Evolutionary conservation across 345 rosid genomes (phyloP).

Genomic region (Psidium friedrichsthalianum): DNA sequence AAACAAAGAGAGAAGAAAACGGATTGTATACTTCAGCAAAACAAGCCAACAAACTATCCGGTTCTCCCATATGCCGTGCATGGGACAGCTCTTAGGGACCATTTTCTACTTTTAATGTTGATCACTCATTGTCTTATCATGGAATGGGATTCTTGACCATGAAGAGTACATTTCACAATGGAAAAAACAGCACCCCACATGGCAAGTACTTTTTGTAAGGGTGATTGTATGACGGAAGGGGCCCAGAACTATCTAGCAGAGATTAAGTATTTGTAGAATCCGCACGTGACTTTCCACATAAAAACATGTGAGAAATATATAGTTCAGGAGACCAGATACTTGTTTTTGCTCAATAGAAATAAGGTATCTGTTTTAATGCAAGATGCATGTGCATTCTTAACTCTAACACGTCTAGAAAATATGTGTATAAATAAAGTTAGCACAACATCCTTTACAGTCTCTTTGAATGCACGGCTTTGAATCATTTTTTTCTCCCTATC

Average conservation of each 20-base stretch:
- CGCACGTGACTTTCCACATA: not conserved
- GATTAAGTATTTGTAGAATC: not conserved
- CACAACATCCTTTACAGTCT: not conserved
- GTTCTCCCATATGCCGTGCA: not conserved
- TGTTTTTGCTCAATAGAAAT: not conserved
- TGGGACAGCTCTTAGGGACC: not conserved
- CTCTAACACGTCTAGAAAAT: not conserved
- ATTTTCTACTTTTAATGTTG: not conserved
- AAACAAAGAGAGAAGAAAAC: not conserved
- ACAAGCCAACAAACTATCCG: not conserved
- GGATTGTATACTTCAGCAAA: not conserved
- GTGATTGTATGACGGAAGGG: not conserved
- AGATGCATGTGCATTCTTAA: not conserved
- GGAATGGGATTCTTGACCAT: not conserved
- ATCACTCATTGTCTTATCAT: not conserved
- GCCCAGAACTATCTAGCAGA: not conserved
- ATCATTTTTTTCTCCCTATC: not conserved
- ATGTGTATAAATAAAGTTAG: not conserved
- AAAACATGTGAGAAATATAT: not conserved
- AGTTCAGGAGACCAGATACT: not conserved
- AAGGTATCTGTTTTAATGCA: not conserved
- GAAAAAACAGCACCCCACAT: not conserved
- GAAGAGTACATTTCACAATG: not conserved
- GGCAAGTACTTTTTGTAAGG: not conserved
- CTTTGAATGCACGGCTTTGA: not conserved